Base-by-base conservation (phyloP, 2,329 filamentous ascomycete genomes). In the Epicoccum nigrum region DNA sequence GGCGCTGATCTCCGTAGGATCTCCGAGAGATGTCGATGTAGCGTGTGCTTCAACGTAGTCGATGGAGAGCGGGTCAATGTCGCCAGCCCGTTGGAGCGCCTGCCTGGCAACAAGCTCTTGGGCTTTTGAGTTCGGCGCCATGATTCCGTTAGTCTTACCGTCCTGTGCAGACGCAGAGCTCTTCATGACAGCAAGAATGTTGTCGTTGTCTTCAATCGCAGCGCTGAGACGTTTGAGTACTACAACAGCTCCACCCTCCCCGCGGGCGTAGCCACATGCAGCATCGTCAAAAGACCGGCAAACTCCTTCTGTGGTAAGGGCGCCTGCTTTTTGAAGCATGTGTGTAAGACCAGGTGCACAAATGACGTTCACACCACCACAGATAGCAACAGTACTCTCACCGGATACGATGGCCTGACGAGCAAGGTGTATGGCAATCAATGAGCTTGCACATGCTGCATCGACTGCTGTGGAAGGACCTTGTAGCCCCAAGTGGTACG, bases 11-110 rank as follows among this genome's bases (percentile, higher is more conserved):
- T 69, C 65, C 2, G 59, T 58, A 9, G 63, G 61, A 16, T 65
- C 63, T 4, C 83, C 82, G 1, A 79, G 81, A 30, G 79, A 76
- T 1, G 83, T 86, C 3, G 83, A 83, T 0, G 83, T 86, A 7
- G 83, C 55, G 34, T 62, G 59, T 23, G 59, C 59, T 17, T 62
- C 59, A 12, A 62, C 45, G 32, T 60, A 62, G 17, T 51, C 55
- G 4, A 54, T 58, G 2, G 44, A 43, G 5, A 28, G 39, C 4
- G 53, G 48, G 25, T 58, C 49, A 12, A 58, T 19, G 7, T 45
- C 21, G 2, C 45, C 51, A n/a, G 51, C 45, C 12, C 51, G 45
- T 8, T 28, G 28, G 7, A 54, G 40, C 2, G 51, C 51, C 21
- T 54, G 51, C 17, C 54, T 21, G 1, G 68, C 66, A 4, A 71